Base-by-base conservation (phyloP, 139 green algal genomes). In the Tetradesmus lagerheimii region DNA sequence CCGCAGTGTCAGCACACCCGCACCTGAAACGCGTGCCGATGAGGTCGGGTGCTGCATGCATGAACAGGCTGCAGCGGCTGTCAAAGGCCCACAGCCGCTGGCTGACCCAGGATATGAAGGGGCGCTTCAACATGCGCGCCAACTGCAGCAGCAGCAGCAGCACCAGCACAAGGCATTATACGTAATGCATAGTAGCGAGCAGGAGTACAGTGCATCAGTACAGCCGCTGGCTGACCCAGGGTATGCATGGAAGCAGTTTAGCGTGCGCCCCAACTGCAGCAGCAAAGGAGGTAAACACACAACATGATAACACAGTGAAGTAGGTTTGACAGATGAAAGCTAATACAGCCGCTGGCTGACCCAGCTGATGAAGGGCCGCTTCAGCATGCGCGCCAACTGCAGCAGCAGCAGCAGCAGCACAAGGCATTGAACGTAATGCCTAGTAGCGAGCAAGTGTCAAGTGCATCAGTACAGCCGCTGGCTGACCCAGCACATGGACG, bases 81-180 rank as follows among this genome's bases (percentile, higher is more conserved):
- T 50, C 43, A 50, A 50, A 50, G 43, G 43, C 43, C 43, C 43
- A 50, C 43, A 50, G 43, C 43, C 43, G 85, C 41, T 83, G 43
- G 25, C n/a, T 71, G 25, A 89, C 39, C 85, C 85, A 89, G 71
- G 41, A 77, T n/a, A 89, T 84, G 85, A 89, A 89, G 16, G 85
- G 85, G 12, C 45, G 43, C 71, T 89, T 89, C 37, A 89, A 37
- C 85, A 89, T 89, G 15, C 47, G 31, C 4, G 41, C 85, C 31
- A 89, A 34, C 83, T 88, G 83, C 31, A 25, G 34, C 74, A 47
- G 74, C 50, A 64, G 50, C 50, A 64, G 8, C 45, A 53, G 12
- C 50, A 64, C 15, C 11, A 64, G 14, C 50, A 64, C 15, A 20
- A 27, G 43, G 8, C 5, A 14, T 50, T 8, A 14, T 8, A 14